These are phyloP conservation scores for Fraxinus anomala DNA, from an alignment of 257 asterid species.

Conservation along the genomic window DNA sequence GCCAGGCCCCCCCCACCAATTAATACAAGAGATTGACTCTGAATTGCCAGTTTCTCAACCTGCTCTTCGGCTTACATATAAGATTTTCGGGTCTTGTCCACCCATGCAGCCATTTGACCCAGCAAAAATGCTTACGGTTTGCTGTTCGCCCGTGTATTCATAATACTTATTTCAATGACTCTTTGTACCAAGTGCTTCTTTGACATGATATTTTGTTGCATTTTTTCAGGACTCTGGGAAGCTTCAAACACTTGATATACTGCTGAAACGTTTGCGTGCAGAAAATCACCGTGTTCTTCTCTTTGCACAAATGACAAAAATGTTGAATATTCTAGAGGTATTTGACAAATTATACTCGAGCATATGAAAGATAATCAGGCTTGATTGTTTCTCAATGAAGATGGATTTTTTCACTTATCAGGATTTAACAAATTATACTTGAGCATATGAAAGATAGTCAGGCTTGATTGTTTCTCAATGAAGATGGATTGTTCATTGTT, in stretches of 20 bases:
- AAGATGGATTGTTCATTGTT: not conserved
- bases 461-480: slow-evolving; percentile 15
- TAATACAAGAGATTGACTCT: slow-evolving; percentile 89
- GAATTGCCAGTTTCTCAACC: slow-evolving; percentile 79
- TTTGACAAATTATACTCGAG: not conserved
- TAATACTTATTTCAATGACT: slow-evolving; percentile 13
- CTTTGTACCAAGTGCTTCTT: slow-evolving; percentile 15
- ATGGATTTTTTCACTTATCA: not conserved
- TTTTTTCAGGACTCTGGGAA: slow-evolving; percentile 91
- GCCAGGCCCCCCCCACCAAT: slow-evolving; percentile 65
- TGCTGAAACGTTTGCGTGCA: slow-evolving; percentile 86
- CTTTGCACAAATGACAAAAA: slow-evolving; percentile 97
- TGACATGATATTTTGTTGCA: slow-evolving; percentile 23
- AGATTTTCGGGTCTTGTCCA: slow-evolving; percentile 93
- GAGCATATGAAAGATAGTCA: not conserved
- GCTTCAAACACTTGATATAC: slow-evolving; percentile 91
- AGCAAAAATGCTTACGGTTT: slow-evolving; percentile 94
- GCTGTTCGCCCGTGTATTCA: slow-evolving; percentile 25
- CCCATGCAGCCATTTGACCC: slow-evolving; percentile 99
- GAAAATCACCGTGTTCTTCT: slow-evolving; percentile 89
- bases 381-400: slow-evolving; percentile 12
- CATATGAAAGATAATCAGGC: slow-evolving; percentile 6
- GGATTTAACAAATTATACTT: not conserved
- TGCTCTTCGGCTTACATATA: slow-evolving; percentile 85
- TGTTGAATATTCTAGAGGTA: slow-evolving; percentile 97